Evolutionary conservation across 2,329 filamentous ascomycete genomes (phyloP).

Genomic region (Escovopsis sp.): DNA sequence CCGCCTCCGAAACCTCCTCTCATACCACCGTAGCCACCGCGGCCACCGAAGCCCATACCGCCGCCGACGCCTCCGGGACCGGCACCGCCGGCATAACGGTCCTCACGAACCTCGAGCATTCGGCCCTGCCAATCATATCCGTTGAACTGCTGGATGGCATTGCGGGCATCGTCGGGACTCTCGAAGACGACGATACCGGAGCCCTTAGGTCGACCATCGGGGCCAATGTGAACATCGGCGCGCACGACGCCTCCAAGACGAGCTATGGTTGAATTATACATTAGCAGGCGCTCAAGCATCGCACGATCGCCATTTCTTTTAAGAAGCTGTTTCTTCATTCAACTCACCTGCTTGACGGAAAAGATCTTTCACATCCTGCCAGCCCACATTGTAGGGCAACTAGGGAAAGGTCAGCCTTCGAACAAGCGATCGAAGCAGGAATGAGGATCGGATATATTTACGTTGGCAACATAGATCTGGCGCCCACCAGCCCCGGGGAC

Average conservation of each 20-base stretch:
- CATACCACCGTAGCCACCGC: constrained; percentile 45
- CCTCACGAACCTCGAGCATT: constrained; percentile 84
- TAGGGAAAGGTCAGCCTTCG: constrained; percentile 24
- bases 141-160: constrained; percentile 94
- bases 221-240: constrained; percentile 85
- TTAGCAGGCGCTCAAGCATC: neutral
- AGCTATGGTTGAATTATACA: constrained; percentile 13
- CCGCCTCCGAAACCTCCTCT: constrained; percentile 44
- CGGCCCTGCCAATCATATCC: constrained; percentile 98
- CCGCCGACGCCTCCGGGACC: constrained; percentile 42
- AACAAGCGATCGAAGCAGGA: constrained; percentile 86
- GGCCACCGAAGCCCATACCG: constrained; percentile 37
- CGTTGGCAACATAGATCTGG: constrained; percentile 96
- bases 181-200: constrained; percentile 97
- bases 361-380: constrained; percentile 97
- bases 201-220: constrained; percentile 86
- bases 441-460: constrained; percentile 36
- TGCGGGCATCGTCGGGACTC: constrained; percentile 83
- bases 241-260: constrained; percentile 71
- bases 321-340: neutral
- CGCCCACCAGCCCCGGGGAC: constrained; percentile 45
- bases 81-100: constrained; percentile 68
- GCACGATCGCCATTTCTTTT: neutral
- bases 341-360: constrained; percentile 92
- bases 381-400: constrained; percentile 95